These are phyloP conservation scores for Crucihimalaya himalaica DNA, from an alignment of 345 rosid species.

Conservation along the genomic window DNA sequence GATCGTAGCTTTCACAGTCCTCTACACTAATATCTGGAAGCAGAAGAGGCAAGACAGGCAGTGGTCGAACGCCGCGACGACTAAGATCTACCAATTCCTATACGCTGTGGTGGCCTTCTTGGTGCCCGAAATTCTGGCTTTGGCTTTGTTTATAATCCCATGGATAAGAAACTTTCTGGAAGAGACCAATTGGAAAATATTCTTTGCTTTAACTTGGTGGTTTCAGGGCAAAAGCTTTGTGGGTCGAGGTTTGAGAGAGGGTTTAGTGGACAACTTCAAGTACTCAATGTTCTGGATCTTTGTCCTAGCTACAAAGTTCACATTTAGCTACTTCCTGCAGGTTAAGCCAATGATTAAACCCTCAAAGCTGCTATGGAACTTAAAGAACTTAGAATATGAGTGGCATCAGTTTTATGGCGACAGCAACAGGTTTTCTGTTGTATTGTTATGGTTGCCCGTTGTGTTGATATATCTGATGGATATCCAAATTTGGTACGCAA, in stretches of 20 bases:
- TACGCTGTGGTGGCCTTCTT: constrained; percentile 63
- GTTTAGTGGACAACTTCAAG: constrained; percentile 74
- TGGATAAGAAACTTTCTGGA: constrained; percentile 93
- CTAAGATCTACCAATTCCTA: constrained; percentile 61
- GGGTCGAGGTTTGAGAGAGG: constrained; percentile 89
- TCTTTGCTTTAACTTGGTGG: constrained; percentile 74
- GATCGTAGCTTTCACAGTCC: constrained; percentile 65
- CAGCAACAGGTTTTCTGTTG: constrained; percentile 77
- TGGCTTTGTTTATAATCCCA: constrained; percentile 75
- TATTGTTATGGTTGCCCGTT: constrained; percentile 83
- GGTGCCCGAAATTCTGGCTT: constrained; percentile 76
- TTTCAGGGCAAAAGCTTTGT: constrained; percentile 75
- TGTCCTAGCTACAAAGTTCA: constrained; percentile 79
- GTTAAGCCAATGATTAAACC: constrained; percentile 83
- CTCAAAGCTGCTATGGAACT: constrained; percentile 51
- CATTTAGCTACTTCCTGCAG: constrained; percentile 84
- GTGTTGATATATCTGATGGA: constrained; percentile 84
- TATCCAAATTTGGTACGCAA: constrained; percentile 93
- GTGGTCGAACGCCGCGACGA: constrained; percentile 54
- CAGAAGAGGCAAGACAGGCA: constrained; percentile 57
- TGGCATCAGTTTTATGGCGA: constrained; percentile 64
- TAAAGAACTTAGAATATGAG: constrained; percentile 52
- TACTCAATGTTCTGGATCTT: constrained; percentile 77
- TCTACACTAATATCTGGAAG: constrained; percentile 73
- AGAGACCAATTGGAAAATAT: constrained; percentile 83